Evolutionary conservation across 2,329 filamentous ascomycete genomes (phyloP).

Genomic region (Sporothrix schenckii): DNA sequence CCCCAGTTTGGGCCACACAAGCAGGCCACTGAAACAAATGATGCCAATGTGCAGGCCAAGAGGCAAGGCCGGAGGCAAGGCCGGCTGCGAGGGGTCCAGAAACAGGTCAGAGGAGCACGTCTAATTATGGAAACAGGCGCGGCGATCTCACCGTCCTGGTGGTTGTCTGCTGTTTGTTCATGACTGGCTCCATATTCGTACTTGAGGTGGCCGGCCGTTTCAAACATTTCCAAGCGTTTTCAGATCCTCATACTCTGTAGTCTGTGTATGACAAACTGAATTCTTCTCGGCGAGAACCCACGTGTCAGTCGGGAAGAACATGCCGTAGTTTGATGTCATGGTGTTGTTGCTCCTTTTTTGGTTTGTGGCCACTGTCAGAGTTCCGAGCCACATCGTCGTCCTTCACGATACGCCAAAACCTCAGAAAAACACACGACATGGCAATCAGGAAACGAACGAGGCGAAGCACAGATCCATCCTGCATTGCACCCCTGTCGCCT

Average conservation of each 20-base stretch:
- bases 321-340: no score
- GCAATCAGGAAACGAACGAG: conserved; percentile 5
- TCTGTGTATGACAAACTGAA: not conserved
- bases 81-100: not conserved
- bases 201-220: no score
- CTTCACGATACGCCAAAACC: no score
- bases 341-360: no score
- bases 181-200: no score
- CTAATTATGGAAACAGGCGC: conserved; percentile 30
- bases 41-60: not conserved
- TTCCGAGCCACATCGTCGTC: no score
- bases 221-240: no score
- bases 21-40: not conserved
- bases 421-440: not conserved
- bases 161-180: not conserved
- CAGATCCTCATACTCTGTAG: not conserved
- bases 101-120: conserved; percentile 19
- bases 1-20: conserved; percentile 3
- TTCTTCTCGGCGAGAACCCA: no score
- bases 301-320: no score
- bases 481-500: not conserved
- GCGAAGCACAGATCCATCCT: conserved; percentile 16
- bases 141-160: conserved; percentile 15
- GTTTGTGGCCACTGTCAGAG: no score
- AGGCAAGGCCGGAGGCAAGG: not conserved